phyloP scores from a whole-genome alignment of 305 asterid species.

The Rubia occidens region DNA sequence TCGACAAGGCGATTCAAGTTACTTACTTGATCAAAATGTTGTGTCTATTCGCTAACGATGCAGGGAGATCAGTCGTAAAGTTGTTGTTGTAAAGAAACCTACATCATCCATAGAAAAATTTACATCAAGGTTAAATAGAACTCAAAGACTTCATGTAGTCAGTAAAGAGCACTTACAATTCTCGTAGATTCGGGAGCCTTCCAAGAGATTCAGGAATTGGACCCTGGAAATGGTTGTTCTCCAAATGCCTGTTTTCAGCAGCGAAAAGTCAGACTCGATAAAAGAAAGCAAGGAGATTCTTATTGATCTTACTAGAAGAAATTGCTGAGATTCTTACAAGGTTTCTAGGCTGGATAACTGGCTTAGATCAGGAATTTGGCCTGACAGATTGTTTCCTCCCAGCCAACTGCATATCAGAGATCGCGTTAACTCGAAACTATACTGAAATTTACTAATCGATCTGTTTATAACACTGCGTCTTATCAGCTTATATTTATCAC shows the following conservation, averaged over 20 bases:
- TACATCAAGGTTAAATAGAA: background rate
- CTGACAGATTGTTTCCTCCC: constrained; percentile 55
- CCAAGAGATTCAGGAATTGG: constrained; percentile 48
- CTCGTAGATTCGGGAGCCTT: constrained; percentile 48
- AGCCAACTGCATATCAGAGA: constrained; percentile 46
- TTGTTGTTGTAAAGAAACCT: constrained; percentile 68
- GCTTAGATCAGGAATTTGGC: constrained; percentile 63
- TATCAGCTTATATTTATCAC: too few species aligned
- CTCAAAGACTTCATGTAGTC: background rate
- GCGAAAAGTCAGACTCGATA: constrained; percentile 9
- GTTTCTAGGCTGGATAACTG: constrained; percentile 42
- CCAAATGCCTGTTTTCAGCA: constrained; percentile 48
- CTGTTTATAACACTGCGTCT: too few species aligned
- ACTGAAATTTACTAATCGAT: background rate
- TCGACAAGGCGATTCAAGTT: constrained; percentile 3
- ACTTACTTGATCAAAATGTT: constrained; percentile 40
- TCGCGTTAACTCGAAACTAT: background rate
- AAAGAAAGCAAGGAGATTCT: background rate
- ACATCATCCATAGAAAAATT: constrained; percentile 7
- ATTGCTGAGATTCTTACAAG: constrained; percentile 39
- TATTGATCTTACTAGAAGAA: background rate
- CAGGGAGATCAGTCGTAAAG: constrained; percentile 38
- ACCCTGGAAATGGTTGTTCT: constrained; percentile 68
- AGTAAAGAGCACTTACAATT: constrained; percentile 42
- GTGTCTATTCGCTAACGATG: constrained; percentile 30